Evolutionary conservation across 495 filamentous ascomycete species (phyloP).

Genomic region (Mytilinidion resinicola): DNA sequence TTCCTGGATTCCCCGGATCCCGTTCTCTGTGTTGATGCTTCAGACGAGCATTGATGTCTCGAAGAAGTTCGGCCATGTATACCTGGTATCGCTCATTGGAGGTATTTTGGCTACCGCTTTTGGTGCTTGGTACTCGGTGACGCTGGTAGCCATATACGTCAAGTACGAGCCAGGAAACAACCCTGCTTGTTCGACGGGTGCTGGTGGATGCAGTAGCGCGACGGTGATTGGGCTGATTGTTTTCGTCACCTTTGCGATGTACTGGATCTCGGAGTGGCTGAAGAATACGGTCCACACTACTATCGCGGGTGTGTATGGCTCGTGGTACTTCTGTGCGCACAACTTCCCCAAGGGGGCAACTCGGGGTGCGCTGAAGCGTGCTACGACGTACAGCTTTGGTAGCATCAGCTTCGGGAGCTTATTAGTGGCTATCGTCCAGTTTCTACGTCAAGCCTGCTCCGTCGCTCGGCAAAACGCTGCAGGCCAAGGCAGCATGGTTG

Average conservation of each 20-base stretch:
- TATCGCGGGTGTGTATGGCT: slow-evolving; percentile 81
- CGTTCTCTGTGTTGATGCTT: slow-evolving; percentile 84
- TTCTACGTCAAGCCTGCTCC: slow-evolving; percentile 68
- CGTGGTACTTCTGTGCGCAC: slow-evolving; percentile 78
- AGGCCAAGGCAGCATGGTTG: slow-evolving; percentile 61
- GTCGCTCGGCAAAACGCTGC: slow-evolving; percentile 61
- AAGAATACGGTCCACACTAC: slow-evolving; percentile 89
- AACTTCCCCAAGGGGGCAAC: slow-evolving; percentile 72
- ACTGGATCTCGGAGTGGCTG: slow-evolving; percentile 87
- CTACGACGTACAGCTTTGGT: slow-evolving; percentile 85
- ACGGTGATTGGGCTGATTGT: slow-evolving; percentile 79
- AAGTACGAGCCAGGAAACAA: slow-evolving; percentile 68
- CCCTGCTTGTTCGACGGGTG: slow-evolving; percentile 56
- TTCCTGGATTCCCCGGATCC: slow-evolving; percentile 80
- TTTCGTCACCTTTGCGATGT: slow-evolving; percentile 82
- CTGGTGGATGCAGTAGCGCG: slow-evolving; percentile 62
- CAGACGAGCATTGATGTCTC: slow-evolving; percentile 82
- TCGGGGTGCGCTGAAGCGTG: slow-evolving; percentile 65
- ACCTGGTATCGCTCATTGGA: slow-evolving; percentile 73
- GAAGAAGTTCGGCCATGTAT: slow-evolving; percentile 75
- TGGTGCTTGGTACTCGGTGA: slow-evolving; percentile 55
- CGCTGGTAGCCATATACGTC: slow-evolving; percentile 62
- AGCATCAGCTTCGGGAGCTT: slow-evolving; percentile 82
- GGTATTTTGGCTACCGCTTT: slow-evolving; percentile 69
- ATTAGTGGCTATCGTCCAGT: slow-evolving; percentile 80